phyloP scores from a whole-genome alignment of 2,329 filamentous ascomycete species.

The Penicillium occitanis region DNA sequence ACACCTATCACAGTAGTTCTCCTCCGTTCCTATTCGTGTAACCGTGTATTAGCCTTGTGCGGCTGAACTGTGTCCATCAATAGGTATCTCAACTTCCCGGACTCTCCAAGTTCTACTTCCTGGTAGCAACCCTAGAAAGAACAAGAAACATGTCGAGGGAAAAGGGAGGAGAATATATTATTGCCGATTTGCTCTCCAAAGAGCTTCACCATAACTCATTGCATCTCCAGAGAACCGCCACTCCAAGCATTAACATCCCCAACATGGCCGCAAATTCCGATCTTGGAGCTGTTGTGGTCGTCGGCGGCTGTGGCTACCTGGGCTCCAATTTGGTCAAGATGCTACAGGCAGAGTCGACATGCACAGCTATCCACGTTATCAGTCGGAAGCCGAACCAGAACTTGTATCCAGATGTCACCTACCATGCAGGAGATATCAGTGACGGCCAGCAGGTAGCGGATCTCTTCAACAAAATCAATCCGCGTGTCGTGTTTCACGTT shows the following conservation, averaged over 20 bases:
- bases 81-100: neutral
- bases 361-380: constrained; percentile 14
- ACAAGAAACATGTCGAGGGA: no score
- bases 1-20: neutral
- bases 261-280: neutral
- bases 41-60: neutral
- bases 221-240: neutral
- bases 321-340: constrained; percentile 15
- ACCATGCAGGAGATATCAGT: constrained; percentile 13
- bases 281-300: constrained; percentile 13
- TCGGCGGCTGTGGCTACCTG: constrained; percentile 18
- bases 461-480: constrained; percentile 13
- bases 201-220: neutral
- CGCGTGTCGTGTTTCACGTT: constrained; percentile 13
- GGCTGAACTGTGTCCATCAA: neutral
- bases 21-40: neutral
- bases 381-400: constrained; percentile 1
- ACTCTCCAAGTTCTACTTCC: neutral
- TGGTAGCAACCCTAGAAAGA: no score
- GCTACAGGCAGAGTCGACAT: constrained; percentile 4
- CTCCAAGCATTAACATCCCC: neutral
- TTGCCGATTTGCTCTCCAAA: neutral
- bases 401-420: constrained; percentile 3
- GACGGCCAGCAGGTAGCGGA: constrained; percentile 4
- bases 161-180: neutral